Base-by-base conservation (phyloP, 345 rosid species). In the Hypericum androsaemum region DNA sequence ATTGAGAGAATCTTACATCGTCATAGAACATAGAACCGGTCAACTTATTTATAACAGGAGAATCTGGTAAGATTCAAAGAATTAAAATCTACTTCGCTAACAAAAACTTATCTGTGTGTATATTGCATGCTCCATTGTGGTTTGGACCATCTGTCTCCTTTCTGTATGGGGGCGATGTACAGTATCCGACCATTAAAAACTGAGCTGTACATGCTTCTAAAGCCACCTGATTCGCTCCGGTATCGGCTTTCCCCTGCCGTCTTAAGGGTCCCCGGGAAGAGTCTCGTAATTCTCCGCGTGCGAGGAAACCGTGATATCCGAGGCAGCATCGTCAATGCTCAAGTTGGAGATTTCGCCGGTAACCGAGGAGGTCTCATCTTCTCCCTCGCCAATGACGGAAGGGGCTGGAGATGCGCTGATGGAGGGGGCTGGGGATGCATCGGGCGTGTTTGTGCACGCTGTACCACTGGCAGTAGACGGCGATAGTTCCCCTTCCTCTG, bases 301-400 rank as follows among this genome's bases (percentile, higher is more conserved):
- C 0, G 88, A 77, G 10, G 87, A 76, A 48, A 69, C 75, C 0
- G 80, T 74, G 4, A 76, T 60, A 58, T 83, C 90, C 0, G 92
- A 86, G 32, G 73, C 82, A 44, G 77, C 74, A 57, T 78, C 95
- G 7, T 80, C 89, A 0, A 81, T 53, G 9, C 69, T 71, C 50
- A 78, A 66, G 72, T 69, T 73, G 2, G 84, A 80, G 17, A 80
- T 60, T 10, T 86, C 94, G 15, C 54, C 54, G 8, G 39, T 10
- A 15, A 51, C 39, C 2, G 32, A 22, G 32, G 32, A 22, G 32
- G 22, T 46, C 9, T 46, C 50, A 12, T 46, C 50, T 13, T 46
- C 50, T 1, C 32, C 32, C 4, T 22, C 32, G 8, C 50, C 92
- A 0, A 62, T 75, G 47, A 89, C 41, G 11, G 90, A 89, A 44